These are phyloP conservation scores for Lachnellula suecica DNA, from an alignment of 2,329 filamentous ascomycete genomes.

Conservation along the genomic window DNA sequence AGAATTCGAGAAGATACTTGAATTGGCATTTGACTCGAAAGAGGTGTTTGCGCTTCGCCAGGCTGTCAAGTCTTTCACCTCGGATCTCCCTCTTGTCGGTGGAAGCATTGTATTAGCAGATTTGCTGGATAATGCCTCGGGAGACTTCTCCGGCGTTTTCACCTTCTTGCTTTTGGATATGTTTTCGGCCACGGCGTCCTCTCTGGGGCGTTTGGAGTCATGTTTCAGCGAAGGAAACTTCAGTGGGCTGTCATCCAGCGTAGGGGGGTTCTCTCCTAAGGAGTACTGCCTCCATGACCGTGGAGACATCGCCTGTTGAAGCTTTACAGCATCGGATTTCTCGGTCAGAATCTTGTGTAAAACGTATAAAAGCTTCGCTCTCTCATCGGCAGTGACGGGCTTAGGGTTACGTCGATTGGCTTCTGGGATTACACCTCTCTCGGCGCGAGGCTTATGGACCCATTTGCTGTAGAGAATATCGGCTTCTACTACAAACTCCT, in stretches of 20 bases:
- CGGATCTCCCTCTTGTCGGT: not conserved
- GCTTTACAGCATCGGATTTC: not conserved
- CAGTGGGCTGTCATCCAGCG: conserved; percentile 5
- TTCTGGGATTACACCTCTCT: conserved; percentile 11
- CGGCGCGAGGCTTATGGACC: conserved; percentile 13
- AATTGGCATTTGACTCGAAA: conserved; percentile 17
- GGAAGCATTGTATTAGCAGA: conserved; percentile 3
- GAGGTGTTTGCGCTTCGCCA: conserved; percentile 13
- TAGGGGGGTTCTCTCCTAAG: not conserved
- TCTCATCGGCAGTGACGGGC: conserved; percentile 2
- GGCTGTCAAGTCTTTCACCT: not conserved
- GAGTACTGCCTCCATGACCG: not conserved
- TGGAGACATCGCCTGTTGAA: not conserved
- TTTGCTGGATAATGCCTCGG: not conserved
- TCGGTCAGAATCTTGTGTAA: not conserved
- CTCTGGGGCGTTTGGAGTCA: conserved; percentile 1
- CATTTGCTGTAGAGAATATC: conserved; percentile 1
- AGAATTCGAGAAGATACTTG: conserved; percentile 18
- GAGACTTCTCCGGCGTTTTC: not conserved
- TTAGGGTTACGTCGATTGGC: not conserved
- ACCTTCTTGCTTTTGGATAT: not conserved
- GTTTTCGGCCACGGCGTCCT: not conserved
- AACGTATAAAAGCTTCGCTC: not conserved
- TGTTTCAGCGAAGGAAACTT: not conserved
- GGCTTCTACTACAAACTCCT: conserved; percentile 4